phyloP scores from a whole-genome alignment of 805 yeast genomes.

The Wickerhamiella cacticola region DNA sequence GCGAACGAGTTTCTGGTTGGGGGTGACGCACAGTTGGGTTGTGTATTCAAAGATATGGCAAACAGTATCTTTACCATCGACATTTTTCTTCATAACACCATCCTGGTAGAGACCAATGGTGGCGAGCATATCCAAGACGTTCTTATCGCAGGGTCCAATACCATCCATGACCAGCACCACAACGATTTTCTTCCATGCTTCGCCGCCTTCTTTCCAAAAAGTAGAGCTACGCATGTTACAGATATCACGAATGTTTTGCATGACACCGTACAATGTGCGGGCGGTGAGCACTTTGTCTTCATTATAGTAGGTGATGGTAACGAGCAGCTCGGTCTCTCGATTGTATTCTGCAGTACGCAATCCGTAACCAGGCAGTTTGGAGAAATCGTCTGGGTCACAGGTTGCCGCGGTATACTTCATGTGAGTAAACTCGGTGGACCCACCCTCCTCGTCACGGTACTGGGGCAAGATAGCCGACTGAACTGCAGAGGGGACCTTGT shows the following conservation, averaged over 20 bases:
- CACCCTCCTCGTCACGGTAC: slow-evolving; percentile 36
- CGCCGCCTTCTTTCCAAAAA: slow-evolving; percentile 39
- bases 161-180: slow-evolving; percentile 57
- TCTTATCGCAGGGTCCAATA: slow-evolving; percentile 50
- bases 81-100: slow-evolving; percentile 48
- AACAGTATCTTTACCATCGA: slow-evolving; percentile 47
- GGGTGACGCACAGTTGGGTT: slow-evolving; percentile 36
- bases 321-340: slow-evolving; percentile 47
- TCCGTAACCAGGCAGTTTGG: slow-evolving; percentile 40
- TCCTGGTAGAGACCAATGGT: slow-evolving; percentile 57
- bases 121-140: slow-evolving; percentile 51
- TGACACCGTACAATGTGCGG: slow-evolving; percentile 50
- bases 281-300: slow-evolving; percentile 54
- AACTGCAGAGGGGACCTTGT: slow-evolving; percentile 33
- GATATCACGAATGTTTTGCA: slow-evolving; percentile 51
- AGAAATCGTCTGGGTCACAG: slow-evolving; percentile 56
- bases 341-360: slow-evolving; percentile 46
- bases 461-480: slow-evolving; percentile 29
- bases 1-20: slow-evolving; percentile 38
- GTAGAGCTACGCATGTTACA: slow-evolving; percentile 37
- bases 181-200: slow-evolving; percentile 53
- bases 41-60: slow-evolving; percentile 60
- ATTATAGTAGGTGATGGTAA: slow-evolving; percentile 55
- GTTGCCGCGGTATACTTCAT: slow-evolving; percentile 56
- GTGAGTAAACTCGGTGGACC: slow-evolving; percentile 41